Percentiles rank a stretch among this genome's conserved stretches.
Evolutionary conservation across 2,329 filamentous ascomycete species (phyloP).

Genomic region (Epichloe brachyelytri): DNA sequence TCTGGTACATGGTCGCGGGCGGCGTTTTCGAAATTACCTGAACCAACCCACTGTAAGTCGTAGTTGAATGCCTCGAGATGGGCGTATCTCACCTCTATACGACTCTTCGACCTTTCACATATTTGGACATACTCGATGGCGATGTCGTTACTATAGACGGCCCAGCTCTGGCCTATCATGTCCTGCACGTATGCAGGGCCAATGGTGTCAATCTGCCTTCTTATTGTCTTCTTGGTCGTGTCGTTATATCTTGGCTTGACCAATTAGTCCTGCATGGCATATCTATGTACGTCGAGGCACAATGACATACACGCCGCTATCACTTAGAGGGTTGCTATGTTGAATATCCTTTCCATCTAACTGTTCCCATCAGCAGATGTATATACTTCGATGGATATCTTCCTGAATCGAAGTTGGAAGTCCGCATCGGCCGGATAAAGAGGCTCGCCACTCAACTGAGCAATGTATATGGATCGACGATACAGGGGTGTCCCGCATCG

Average conservation of each 20-base stretch:
- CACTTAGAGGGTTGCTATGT: not conserved
- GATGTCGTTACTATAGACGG: slow-evolving; percentile 54
- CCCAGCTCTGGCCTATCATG: slow-evolving; percentile 62
- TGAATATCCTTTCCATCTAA: not conserved
- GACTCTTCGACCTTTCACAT: slow-evolving; percentile 39
- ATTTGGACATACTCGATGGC: slow-evolving; percentile 26
- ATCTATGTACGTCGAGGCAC: slow-evolving; percentile 39
- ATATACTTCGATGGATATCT: slow-evolving; percentile 84
- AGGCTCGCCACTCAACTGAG: slow-evolving; percentile 42
- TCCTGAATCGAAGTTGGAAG: slow-evolving; percentile 50
- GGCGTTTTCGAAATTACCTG: no score
- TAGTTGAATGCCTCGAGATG: slow-evolving; percentile 24
- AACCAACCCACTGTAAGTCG: not conserved
- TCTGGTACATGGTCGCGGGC: no score
- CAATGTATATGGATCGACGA: slow-evolving; percentile 26
- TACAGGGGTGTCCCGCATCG: slow-evolving; percentile 13
- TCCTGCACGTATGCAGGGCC: slow-evolving; percentile 44
- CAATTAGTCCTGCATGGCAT: slow-evolving; percentile 41
- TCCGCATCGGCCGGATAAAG: slow-evolving; percentile 48
- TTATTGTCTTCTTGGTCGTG: slow-evolving; percentile 49
- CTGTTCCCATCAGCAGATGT: slow-evolving; percentile 24
- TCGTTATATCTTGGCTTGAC: slow-evolving; percentile 50
- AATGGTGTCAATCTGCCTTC: slow-evolving; percentile 43
- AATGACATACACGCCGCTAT: not conserved
- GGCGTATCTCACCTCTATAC: slow-evolving; percentile 45